Base-by-base conservation (phyloP, 2,329 filamentous ascomycete species). In the Parastagonospora nodorum region DNA sequence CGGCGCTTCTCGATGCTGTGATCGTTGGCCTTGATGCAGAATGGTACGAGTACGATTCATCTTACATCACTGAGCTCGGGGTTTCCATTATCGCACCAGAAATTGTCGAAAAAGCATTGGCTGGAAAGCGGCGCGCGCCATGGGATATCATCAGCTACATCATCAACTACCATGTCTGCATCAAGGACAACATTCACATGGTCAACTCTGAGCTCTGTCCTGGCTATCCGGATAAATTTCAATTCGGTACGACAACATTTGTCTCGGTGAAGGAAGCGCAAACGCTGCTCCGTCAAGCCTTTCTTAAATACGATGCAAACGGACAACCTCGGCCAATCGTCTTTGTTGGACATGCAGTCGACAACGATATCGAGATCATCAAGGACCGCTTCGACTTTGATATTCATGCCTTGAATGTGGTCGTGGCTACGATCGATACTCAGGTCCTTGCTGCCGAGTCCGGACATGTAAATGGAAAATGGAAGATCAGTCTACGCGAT, bases 321-420 rank as follows among this genome's bases (percentile, higher is more conserved):
- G 32, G 39, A 0, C n/a, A 29, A 1, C 33, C 33, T 1, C 52
- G 56, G 1, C 59, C 58, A 0, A 38, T 64, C 14, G 56, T 67
- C 2, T 57, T 67, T 39, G n/a, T 67, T 0, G 64, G 64, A 5
- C 61, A 67, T 15, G 64, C 55, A 4, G 42, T 63, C 0, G 48
- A 50, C 2, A 60, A 59, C 14, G 59, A 67, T 38, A 39, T 49
- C 10, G 33, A 45, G n/a, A 37, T 48, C n/a, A 42, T 64, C 12
- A 58, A 55, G 16, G 16, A 58, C 19, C 35, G 54, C 4, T 51
- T 65, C 8, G 53, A 49, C 2, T 24, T 66, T 7, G 57, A 67
- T 27, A 27, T 63, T 2, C 31, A 47, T 3, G 32, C 15, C 7
- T 28, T 58, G 5, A 57, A 50, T 2, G 43, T 30, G 8, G 38